These are phyloP conservation scores for Pyrrhoderma lamaoense DNA, from an alignment of 1,284 basidiomycete genomes.

Conservation along the genomic window DNA sequence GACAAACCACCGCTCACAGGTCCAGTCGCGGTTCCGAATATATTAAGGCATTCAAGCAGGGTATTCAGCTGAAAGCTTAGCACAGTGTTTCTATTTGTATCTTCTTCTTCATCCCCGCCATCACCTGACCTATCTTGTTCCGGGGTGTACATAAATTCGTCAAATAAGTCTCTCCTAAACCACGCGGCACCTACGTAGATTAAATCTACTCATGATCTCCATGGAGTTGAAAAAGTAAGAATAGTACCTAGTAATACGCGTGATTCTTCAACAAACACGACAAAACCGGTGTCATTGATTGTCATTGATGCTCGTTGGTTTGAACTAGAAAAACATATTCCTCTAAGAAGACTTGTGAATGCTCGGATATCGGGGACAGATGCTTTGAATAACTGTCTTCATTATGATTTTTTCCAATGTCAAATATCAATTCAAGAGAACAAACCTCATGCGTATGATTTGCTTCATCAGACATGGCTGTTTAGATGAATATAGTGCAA, in stretches of 20 bases:
- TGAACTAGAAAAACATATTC: slow-evolving; percentile 13
- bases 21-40: slow-evolving; percentile 42
- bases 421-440: background rate
- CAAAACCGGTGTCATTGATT: slow-evolving; percentile 11
- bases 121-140: slow-evolving; percentile 11
- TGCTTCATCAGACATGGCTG: slow-evolving; percentile 10
- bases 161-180: slow-evolving; percentile 37
- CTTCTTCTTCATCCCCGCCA: slow-evolving; percentile 21
- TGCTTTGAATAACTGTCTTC: slow-evolving; percentile 13
- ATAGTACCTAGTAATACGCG: slow-evolving; percentile 10
- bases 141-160: slow-evolving; percentile 32
- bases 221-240: background rate
- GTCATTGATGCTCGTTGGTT: slow-evolving; percentile 15
- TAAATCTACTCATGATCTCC: too few relatives aligned
- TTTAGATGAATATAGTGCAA: background rate
- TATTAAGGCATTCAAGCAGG: slow-evolving; percentile 47
- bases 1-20: slow-evolving; percentile 8
- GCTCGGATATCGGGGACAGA: slow-evolving; percentile 16
- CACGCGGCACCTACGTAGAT: slow-evolving; percentile 29
- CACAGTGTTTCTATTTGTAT: slow-evolving; percentile 17
- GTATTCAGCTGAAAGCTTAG: slow-evolving; percentile 45
- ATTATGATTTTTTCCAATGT: background rate
- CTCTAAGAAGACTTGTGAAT: slow-evolving; percentile 13
- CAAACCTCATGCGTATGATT: background rate
- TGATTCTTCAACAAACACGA: slow-evolving; percentile 13